phyloP scores from a whole-genome alignment of 2,329 filamentous ascomycete species.

The Zymoseptoria tritici region DNA sequence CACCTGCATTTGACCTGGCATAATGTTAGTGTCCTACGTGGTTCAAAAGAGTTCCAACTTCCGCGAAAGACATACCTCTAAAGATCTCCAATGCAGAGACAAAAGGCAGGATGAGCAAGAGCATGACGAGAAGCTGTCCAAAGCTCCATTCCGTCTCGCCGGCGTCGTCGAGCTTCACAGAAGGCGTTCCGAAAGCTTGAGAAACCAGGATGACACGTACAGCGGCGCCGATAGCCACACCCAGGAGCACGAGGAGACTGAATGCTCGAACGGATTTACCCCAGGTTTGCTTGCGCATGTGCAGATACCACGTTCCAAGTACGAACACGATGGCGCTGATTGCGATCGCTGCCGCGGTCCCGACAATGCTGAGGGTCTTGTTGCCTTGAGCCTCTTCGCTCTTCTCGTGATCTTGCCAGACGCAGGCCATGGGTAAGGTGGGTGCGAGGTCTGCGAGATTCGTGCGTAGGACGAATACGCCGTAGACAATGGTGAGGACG shows the following conservation, averaged over 20 bases:
- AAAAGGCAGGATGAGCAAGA: constrained; percentile 53
- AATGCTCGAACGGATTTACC: constrained; percentile 48
- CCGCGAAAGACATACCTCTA: constrained; percentile 36
- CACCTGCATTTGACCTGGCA: constrained; percentile 17
- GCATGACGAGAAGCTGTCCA: constrained; percentile 53
- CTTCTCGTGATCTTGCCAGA: constrained; percentile 44
- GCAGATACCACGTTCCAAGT: constrained; percentile 58
- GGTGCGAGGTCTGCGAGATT: constrained; percentile 45
- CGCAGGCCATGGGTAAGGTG: constrained; percentile 55
- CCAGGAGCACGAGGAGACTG: constrained; percentile 45
- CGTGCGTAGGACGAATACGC: constrained; percentile 50
- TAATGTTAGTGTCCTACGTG: background rate
- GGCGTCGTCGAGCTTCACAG: constrained; percentile 44
- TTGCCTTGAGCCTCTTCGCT: constrained; percentile 22
- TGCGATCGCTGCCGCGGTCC: constrained; percentile 55
- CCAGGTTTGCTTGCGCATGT: constrained; percentile 48
- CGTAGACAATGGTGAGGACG: constrained; percentile 49
- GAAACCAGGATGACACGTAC: constrained; percentile 50
- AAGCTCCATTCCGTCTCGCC: constrained; percentile 56
- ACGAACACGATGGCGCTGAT: constrained; percentile 53
- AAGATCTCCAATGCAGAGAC: constrained; percentile 54
- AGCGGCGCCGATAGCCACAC: constrained; percentile 52
- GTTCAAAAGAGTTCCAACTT: background rate
- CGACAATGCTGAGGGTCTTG: constrained; percentile 43
- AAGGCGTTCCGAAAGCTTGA: constrained; percentile 53